Evolutionary conservation across 1,284 basidiomycete species (phyloP).

Genomic region (Boletus semigastroideus): DNA sequence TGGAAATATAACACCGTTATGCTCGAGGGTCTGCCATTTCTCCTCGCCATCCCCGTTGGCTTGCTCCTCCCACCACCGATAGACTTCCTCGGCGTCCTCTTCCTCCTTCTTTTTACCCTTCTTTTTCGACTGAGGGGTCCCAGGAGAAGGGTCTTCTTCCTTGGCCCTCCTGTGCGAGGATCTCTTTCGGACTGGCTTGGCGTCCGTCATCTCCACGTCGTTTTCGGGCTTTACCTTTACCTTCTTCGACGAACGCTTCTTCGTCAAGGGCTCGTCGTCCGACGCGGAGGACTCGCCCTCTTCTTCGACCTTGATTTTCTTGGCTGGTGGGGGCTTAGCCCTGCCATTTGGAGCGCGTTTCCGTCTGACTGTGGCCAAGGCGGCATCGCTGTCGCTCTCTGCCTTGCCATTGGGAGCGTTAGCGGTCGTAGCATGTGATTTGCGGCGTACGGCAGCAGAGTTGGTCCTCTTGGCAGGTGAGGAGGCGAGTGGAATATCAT

Average conservation of each 20-base stretch:
- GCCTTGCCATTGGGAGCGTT: constrained; percentile 39
- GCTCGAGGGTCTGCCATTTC: constrained; percentile 93
- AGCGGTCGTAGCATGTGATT: constrained; percentile 38
- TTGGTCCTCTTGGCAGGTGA: constrained; percentile 57
- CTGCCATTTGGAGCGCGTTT: constrained; percentile 42
- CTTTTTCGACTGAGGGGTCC: constrained; percentile 36
- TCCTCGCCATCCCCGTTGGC: constrained; percentile 70
- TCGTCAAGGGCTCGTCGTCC: constrained; percentile 44
- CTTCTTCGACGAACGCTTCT: constrained; percentile 49
- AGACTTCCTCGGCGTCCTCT: constrained; percentile 68
- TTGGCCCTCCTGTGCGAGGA: constrained; percentile 40
- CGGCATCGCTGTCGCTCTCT: constrained; percentile 38
- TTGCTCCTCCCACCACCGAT: constrained; percentile 83
- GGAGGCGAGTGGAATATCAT: constrained; percentile 69
- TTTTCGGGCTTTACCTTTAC: constrained; percentile 56
- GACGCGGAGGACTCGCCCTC: constrained; percentile 37
- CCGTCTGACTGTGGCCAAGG: constrained; percentile 36
- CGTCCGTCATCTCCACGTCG: constrained; percentile 46
- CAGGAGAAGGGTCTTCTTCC: constrained; percentile 27
- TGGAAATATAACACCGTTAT: constrained; percentile 95
- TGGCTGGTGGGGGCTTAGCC: constrained; percentile 53
- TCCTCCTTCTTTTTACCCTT: constrained; percentile 56
- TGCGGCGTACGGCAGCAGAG: constrained; percentile 43
- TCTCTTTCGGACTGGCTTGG: constrained; percentile 47
- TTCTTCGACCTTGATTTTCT: constrained; percentile 67